Percentiles rank a stretch among this genome's conserved stretches.
These are phyloP conservation scores for Blastocladiella britannica DNA, from an alignment of 192 early-diverging fungal species.

Conservation along the genomic window DNA sequence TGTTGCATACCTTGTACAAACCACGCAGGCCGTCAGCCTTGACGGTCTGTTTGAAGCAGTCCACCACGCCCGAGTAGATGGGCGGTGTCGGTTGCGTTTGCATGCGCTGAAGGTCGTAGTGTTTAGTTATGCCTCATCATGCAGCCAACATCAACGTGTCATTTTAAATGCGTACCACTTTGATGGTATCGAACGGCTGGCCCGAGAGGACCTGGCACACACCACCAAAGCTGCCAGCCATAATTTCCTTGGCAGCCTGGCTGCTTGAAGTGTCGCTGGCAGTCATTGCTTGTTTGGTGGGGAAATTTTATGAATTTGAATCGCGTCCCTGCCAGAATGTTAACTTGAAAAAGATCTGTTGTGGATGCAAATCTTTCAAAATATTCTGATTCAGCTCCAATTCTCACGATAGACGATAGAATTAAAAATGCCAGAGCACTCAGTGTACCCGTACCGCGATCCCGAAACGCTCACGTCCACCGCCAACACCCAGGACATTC, in stretches of 20 bases:
- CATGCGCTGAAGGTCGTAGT: conserved; percentile 52
- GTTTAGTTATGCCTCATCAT: background rate
- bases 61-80: conserved; percentile 59
- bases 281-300: too few relatives aligned
- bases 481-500: too few relatives aligned
- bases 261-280: too few relatives aligned
- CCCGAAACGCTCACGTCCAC: too few relatives aligned
- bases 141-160: background rate
- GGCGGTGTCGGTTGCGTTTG: conserved; percentile 69
- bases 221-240: background rate
- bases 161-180: conserved; percentile 28
- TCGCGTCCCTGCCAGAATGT: too few relatives aligned
- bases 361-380: too few relatives aligned
- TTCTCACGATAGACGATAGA: too few relatives aligned
- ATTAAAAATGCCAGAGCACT: too few relatives aligned
- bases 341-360: too few relatives aligned
- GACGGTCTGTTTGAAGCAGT: conserved; percentile 68
- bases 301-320: too few relatives aligned
- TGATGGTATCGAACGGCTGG: conserved; percentile 53
- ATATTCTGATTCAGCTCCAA: too few relatives aligned
- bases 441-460: too few relatives aligned
- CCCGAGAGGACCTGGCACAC: background rate
- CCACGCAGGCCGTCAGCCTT: conserved; percentile 58
- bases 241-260: background rate
- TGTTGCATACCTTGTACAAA: conserved; percentile 54